Percentiles rank a stretch among this genome's conserved stretches.
phyloP scores from a whole-genome alignment of 106 monocot species.

The Agapanthus africanus region DNA sequence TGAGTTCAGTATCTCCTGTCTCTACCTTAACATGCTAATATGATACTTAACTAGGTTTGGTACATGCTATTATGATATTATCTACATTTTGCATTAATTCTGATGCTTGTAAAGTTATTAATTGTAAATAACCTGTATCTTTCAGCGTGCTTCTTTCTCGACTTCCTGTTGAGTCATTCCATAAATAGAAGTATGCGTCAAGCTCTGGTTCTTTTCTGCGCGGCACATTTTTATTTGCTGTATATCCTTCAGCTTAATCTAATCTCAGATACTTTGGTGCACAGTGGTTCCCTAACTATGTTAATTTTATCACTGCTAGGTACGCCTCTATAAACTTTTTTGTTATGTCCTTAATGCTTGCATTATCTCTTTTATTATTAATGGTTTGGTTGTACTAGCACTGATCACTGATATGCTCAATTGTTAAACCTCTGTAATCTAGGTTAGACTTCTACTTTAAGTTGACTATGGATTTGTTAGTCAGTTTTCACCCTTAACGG shows the following conservation, averaged over 20 bases:
- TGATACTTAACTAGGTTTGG: background rate
- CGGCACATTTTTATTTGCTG: conserved; percentile 69
- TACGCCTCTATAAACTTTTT: conserved; percentile 10
- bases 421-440: no score
- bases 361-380: no score
- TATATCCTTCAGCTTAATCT: conserved; percentile 85
- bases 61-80: background rate
- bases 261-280: conserved; percentile 57
- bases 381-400: no score
- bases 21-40: background rate
- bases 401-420: no score
- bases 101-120: conserved; percentile 1
- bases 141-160: conserved; percentile 82
- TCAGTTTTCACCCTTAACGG: no score
- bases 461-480: no score
- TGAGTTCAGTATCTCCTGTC: background rate
- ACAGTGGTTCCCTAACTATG: conserved; percentile 38
- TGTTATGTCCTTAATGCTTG: no score
- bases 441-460: no score
- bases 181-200: conserved; percentile 62
- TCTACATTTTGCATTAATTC: background rate
- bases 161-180: conserved; percentile 77
- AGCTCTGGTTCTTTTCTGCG: conserved; percentile 75
- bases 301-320: conserved; percentile 72
- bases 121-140: conserved; percentile 1